A percentile compares a stretch with the other conserved stretches of the same genome.
These are phyloP conservation scores for Podospora comata DNA, from an alignment of 495 filamentous ascomycete species.

Conservation along the genomic window DNA sequence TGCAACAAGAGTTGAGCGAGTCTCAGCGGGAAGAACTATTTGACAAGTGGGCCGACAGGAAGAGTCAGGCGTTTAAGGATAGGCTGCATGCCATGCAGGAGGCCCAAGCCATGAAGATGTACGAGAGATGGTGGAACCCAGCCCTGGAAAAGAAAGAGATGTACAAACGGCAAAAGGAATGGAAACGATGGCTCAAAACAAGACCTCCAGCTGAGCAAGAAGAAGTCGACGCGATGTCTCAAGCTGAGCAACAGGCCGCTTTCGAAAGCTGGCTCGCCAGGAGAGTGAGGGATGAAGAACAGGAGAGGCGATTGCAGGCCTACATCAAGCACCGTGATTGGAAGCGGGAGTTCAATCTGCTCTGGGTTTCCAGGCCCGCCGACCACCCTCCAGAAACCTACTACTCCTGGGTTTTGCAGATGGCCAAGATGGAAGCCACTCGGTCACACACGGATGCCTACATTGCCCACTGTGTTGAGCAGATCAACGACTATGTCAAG, in stretches of 20 bases:
- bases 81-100: no score
- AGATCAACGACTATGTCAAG: neutral
- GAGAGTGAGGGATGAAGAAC: neutral
- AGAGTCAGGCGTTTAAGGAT: no score
- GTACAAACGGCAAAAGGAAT: neutral
- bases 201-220: neutral
- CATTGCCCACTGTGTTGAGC: neutral
- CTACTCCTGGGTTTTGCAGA: neutral
- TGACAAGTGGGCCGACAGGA: no score
- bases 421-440: neutral
- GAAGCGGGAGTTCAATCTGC: neutral
- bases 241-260: neutral
- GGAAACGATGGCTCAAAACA: neutral
- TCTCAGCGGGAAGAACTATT: no score
- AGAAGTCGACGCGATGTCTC: neutral
- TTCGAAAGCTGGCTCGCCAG: neutral
- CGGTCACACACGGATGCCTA: neutral
- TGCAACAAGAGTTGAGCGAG: no score
- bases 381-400: neutral
- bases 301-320: neutral
- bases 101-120: neutral
- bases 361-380: neutral
- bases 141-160: no score
- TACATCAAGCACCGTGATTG: neutral
- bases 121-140: neutral